Conservation (phyloP, 305 asterid genomes). For the Plantago lanceolata region DNA sequence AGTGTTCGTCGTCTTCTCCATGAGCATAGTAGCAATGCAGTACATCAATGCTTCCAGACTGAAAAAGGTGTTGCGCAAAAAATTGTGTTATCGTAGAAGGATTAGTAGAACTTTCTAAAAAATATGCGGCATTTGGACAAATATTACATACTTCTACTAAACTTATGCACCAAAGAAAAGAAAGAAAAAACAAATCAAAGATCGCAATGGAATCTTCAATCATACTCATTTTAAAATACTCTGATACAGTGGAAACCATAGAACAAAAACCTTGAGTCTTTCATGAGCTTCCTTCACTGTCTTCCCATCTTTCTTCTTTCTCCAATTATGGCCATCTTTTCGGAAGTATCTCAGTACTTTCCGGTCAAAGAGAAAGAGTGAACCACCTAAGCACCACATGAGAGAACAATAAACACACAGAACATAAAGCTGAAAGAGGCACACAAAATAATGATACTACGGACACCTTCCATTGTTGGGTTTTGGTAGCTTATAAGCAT, state of each 20-base stretch:
- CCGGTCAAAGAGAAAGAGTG: conserved; percentile 95
- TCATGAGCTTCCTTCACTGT: conserved; percentile 98
- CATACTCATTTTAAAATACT: conserved; percentile 2
- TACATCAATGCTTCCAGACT: conserved; percentile 93
- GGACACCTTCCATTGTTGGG: too few species aligned
- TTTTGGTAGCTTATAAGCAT: too few species aligned
- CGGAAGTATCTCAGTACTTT: conserved; percentile 88
- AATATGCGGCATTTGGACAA: conserved; percentile 14
- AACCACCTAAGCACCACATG: conserved; percentile 60
- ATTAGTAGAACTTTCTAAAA: conserved; percentile 21
- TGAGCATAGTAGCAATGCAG: conserved; percentile 98
- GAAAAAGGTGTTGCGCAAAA: conserved; percentile 26
- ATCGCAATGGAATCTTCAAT: conserved; percentile 14
- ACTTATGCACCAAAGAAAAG: conserved; percentile 6
- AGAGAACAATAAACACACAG: conserved; percentile 18
- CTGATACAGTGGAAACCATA: conserved; percentile 18
- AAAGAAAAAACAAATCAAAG: neutral
- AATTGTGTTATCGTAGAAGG: conserved; percentile 25
- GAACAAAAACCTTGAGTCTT: conserved; percentile 68
- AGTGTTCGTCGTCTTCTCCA: conserved; percentile 86
- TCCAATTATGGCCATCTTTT: conserved; percentile 97
- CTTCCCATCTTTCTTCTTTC: conserved; percentile 98
- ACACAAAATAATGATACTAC: neutral
- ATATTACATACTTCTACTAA: conserved; percentile 10
- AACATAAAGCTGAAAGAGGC: conserved; percentile 6